These are phyloP conservation scores for Fusarium sp. DNA, from an alignment of 2,329 filamentous ascomycete genomes.

Conservation along the genomic window DNA sequence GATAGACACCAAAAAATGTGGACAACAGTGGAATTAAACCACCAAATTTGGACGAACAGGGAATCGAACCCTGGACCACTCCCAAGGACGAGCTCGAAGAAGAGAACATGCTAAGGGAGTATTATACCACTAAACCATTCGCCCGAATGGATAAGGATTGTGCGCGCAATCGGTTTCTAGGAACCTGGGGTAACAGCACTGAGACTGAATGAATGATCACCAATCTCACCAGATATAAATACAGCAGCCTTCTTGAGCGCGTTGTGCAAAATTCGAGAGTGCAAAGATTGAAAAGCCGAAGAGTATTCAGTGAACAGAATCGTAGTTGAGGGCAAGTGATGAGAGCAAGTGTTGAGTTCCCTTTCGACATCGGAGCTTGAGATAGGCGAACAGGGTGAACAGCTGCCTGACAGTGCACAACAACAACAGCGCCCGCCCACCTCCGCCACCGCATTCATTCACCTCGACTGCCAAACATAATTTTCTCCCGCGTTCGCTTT, in stretches of 20 bases:
- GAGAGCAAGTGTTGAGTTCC: too few relatives aligned
- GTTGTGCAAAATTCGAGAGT: too few relatives aligned
- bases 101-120: constrained; percentile 36
- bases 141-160: constrained; percentile 8
- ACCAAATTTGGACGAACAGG: constrained; percentile 36
- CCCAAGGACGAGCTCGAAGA: constrained; percentile 5
- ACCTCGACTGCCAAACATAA: background rate
- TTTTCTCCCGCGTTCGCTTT: background rate
- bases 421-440: too few relatives aligned
- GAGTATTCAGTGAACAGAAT: too few relatives aligned
- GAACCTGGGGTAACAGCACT: accelerated
- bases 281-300: too few relatives aligned
- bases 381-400: too few relatives aligned
- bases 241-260: background rate
- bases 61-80: constrained; percentile 44
- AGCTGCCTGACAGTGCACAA: too few relatives aligned
- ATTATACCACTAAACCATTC: constrained; percentile 45
- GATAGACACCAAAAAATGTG: constrained; percentile 14
- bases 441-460: background rate
- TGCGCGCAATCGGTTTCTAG: accelerated
- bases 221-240: background rate
- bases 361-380: too few relatives aligned
- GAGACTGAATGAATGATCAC: too few relatives aligned
- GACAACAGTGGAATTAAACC: constrained; percentile 30
- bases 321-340: too few relatives aligned